These are phyloP conservation scores for Chalciporus chontae DNA, from an alignment of 768 basidiomycete genomes.

Conservation along the genomic window DNA sequence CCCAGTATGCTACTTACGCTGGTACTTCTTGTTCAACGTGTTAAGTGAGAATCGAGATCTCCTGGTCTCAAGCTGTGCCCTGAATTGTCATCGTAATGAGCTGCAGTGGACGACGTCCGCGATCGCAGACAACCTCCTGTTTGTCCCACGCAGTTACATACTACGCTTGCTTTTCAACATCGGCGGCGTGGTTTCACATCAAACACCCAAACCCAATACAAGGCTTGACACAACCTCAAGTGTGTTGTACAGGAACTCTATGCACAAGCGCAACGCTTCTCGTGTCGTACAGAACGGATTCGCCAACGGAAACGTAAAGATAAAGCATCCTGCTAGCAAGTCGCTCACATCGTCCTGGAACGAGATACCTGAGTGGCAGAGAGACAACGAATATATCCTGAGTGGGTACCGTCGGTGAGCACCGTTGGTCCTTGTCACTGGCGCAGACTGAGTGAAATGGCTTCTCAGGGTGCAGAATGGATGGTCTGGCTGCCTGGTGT, in stretches of 20 bases:
- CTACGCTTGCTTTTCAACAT: not conserved
- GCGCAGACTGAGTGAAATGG: not conserved
- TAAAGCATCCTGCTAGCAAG: conserved; percentile 1
- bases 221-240: not conserved
- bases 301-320: not conserved
- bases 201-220: not conserved
- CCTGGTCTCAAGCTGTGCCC: conserved; percentile 4
- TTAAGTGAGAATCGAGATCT: conserved; percentile 26
- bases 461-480: conserved; percentile 49
- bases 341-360: conserved; percentile 44
- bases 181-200: not conserved
- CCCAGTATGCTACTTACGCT: not conserved
- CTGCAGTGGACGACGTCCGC: not conserved
- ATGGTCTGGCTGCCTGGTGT: conserved; percentile 60
- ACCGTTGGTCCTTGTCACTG: conserved; percentile 2
- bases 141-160: not conserved
- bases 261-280: conserved; percentile 12
- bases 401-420: conserved; percentile 66
- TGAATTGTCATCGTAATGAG: not conserved
- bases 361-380: conserved; percentile 66
- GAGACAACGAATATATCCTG: conserved; percentile 71
- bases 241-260: not conserved
- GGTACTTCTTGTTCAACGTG: conserved; percentile 13
- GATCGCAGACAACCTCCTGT: not conserved
- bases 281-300: conserved; percentile 9